Evolutionary conservation across 306 rosid genomes (phyloP), one percentile per base, ranked within the genome.

Genomic region (Cyamopsis tetragonoloba): DNA sequence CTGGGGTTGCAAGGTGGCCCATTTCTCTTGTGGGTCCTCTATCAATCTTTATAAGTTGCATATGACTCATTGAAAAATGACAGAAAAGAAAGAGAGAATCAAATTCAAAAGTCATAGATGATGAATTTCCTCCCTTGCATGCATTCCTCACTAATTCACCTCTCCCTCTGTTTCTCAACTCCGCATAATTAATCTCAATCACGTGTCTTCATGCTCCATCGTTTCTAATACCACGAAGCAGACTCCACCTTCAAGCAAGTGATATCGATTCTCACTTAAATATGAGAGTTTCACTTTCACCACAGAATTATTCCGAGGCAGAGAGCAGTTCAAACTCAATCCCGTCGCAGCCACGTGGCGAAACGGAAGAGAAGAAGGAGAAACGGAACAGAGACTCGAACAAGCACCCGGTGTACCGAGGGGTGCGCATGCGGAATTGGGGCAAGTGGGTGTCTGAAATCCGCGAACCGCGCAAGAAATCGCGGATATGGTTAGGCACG

Each of bases 381-480:
- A 91, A 84, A 26, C 74, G 89, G 4, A 78, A 19, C 24, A 58
- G 91, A 0, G 88, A 86, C 35, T 77, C 96, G 7, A 67, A 80
- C 82, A 84, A 78, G 13, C 87, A 82, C 80, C 86, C 89, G 0
- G 75, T 79, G 4, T 95, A 88, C 66, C 59, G 97, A 0, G 99
- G 99, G 0, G 99, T 95, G 0, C 81, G 99, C 2, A 95, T 88
- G 99, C 51, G 99, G 7, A 95, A 80, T 14, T 95, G 99, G 99
- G 99, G 99, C 0, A 95, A 95, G 66, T 95, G 99, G 99, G 99
- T 95, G 12, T 95, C 99, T 0, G 99, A 95, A 84, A 95, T 95
- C 71, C 87, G 99, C 0, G 97, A 95, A 83, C 99, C 99, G 0
- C 79, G 96, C 0, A 95, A 95, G 80, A 95, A 95, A 42, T 95